Evolutionary conservation across 208 protist genomes (phyloP).

Genomic region (Crithidia mellificae): DNA sequence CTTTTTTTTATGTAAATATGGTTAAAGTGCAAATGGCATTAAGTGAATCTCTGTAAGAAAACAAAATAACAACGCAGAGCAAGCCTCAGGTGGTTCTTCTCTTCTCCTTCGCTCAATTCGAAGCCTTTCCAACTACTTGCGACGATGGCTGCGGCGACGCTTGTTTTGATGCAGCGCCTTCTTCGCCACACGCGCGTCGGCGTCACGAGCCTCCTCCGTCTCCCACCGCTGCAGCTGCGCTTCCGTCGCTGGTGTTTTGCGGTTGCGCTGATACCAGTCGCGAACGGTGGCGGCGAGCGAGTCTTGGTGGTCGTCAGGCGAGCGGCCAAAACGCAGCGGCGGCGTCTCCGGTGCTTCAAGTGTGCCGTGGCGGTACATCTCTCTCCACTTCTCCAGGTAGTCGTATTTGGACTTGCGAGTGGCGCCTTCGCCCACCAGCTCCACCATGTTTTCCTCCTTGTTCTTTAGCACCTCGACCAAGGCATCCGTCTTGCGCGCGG

Average conservation of each 20-base stretch:
- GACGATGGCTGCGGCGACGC: conserved; percentile 14
- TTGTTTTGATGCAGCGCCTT: conserved; percentile 51
- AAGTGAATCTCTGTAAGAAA: conserved; percentile 19
- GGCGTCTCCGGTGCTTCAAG: conserved; percentile 82
- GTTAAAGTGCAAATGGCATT: neutral
- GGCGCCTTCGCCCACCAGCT: conserved; percentile 52
- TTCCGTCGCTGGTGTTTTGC: conserved; percentile 46
- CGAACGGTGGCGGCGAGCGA: conserved; percentile 69
- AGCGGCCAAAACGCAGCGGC: conserved; percentile 70
- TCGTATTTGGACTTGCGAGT: conserved; percentile 87
- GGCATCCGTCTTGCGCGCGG: conserved; percentile 44
- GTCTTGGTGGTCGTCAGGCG: conserved; percentile 72
- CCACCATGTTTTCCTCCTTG: conserved; percentile 55
- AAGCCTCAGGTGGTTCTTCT: no score
- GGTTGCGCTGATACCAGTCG: conserved; percentile 76
- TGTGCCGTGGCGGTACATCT: conserved; percentile 91
- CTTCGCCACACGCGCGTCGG: conserved; percentile 38
- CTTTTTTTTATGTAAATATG: neutral
- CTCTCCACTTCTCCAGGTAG: conserved; percentile 89
- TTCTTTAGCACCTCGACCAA: conserved; percentile 62
- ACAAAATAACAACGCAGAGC: neutral
- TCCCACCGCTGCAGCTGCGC: conserved; percentile 52
- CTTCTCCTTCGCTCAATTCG: no score
- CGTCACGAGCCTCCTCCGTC: conserved; percentile 36
- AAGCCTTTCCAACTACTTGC: neutral